Conservation (phyloP, 2,329 filamentous ascomycete species). For the Lachnellula suecica region DNA sequence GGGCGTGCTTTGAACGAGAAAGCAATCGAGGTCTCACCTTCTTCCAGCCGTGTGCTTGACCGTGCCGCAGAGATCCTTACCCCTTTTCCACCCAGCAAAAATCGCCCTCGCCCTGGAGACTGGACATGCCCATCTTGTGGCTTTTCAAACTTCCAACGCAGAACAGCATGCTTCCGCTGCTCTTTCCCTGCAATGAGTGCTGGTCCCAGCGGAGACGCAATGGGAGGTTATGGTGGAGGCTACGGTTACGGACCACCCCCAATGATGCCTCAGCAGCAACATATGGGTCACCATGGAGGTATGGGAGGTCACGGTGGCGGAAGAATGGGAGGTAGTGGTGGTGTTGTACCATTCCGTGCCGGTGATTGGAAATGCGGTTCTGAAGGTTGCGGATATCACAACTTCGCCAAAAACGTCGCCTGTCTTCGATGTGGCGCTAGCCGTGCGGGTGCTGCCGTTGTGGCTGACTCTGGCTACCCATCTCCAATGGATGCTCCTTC, state of each 20-base stretch:
- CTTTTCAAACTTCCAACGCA: slow-evolving; percentile 98
- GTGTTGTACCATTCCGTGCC: slow-evolving; percentile 92
- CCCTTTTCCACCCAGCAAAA: slow-evolving; percentile 97
- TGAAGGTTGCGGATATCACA: slow-evolving; percentile 96
- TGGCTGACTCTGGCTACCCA: slow-evolving; percentile 89
- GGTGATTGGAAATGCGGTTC: slow-evolving; percentile 99
- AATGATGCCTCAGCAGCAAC: slow-evolving; percentile 77
- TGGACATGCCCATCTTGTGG: slow-evolving; percentile 99
- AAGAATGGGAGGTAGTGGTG: slow-evolving; percentile 77
- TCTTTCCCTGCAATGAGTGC: slow-evolving; percentile 94
- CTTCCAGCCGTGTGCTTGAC: slow-evolving; percentile 93
- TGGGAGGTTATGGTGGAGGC: slow-evolving; percentile 60
- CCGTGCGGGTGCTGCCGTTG: slow-evolving; percentile 88
- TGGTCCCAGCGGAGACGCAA: slow-evolving; percentile 68
- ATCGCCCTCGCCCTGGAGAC: slow-evolving; percentile 92
- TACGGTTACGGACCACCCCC: slow-evolving; percentile 73
- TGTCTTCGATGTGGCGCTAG: slow-evolving; percentile 95
- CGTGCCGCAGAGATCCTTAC: slow-evolving; percentile 94
- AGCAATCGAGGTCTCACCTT: slow-evolving; percentile 97
- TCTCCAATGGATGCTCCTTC: slow-evolving; percentile 86
- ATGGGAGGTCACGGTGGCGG: slow-evolving; percentile 57
- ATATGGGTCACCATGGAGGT: slow-evolving; percentile 62
- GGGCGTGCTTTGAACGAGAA: slow-evolving; percentile 97
- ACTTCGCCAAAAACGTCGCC: slow-evolving; percentile 99
- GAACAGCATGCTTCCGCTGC: slow-evolving; percentile 97